phyloP scores from a whole-genome alignment of 768 basidiomycete species.

The Holtermannia corniformis region DNA sequence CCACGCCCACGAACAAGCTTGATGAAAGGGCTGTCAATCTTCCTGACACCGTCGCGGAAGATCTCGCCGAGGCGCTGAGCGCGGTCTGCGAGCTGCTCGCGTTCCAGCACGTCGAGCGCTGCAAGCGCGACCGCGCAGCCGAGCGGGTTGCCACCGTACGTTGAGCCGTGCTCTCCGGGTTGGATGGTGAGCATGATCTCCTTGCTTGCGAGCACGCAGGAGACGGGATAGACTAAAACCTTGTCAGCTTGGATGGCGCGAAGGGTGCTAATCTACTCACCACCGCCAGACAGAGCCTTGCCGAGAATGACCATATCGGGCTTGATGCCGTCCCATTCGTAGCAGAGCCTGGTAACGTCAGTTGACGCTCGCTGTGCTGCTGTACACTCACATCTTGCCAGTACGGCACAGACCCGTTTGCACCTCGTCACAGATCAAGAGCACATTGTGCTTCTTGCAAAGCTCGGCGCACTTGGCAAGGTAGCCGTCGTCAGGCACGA shows the following conservation, averaged over 20 bases:
- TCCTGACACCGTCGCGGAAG: slow-evolving; percentile 53
- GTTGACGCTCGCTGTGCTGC: background rate
- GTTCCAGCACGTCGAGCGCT: slow-evolving; percentile 78
- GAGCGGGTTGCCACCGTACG: slow-evolving; percentile 92
- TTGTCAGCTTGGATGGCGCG: background rate
- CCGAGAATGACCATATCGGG: slow-evolving; percentile 90
- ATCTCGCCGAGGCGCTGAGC: slow-evolving; percentile 67
- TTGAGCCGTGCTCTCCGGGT: slow-evolving; percentile 92
- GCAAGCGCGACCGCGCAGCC: slow-evolving; percentile 94
- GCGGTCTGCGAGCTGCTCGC: slow-evolving; percentile 74
- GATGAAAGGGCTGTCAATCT: slow-evolving; percentile 54
- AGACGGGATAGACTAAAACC: slow-evolving; percentile 92
- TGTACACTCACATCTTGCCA: slow-evolving; percentile 59
- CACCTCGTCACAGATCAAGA: slow-evolving; percentile 97
- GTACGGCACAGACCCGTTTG: slow-evolving; percentile 95
- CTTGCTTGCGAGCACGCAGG: slow-evolving; percentile 80
- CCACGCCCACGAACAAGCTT: slow-evolving; percentile 75
- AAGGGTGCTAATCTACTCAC: slow-evolving; percentile 46
- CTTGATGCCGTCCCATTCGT: slow-evolving; percentile 73
- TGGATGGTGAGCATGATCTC: slow-evolving; percentile 90
- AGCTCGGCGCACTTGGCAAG: slow-evolving; percentile 63
- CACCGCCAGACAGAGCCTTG: slow-evolving; percentile 92
- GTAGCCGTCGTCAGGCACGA: slow-evolving; percentile 84
- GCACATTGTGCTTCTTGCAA: slow-evolving; percentile 84
- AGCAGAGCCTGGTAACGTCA: slow-evolving; percentile 50